These are phyloP conservation scores for Tilletia horrida DNA, from an alignment of 1,284 basidiomycete genomes.

Conservation along the genomic window DNA sequence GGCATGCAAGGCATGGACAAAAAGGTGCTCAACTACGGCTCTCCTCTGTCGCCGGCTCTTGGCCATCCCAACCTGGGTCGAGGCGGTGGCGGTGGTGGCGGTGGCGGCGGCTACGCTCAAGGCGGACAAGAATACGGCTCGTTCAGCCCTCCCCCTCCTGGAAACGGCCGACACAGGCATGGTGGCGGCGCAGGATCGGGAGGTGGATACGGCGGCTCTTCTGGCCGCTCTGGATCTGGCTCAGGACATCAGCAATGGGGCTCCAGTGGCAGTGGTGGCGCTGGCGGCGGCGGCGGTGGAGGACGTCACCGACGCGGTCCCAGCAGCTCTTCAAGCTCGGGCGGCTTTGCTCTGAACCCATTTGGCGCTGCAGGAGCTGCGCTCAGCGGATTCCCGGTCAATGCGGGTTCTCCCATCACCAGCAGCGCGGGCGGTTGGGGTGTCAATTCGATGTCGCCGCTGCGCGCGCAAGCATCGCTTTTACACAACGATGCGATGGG, in stretches of 20 bases:
- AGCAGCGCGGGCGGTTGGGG: no score
- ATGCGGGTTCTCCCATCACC: no score
- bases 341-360: slow-evolving; percentile 9
- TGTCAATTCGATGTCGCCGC: background rate
- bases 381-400: background rate
- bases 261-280: background rate
- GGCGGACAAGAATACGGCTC: no score
- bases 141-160: no score
- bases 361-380: slow-evolving; percentile 5
- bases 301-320: background rate
- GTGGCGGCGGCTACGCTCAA: no score
- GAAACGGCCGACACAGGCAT: no score
- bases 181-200: background rate
- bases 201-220: background rate
- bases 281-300: background rate
- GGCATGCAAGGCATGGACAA: slow-evolving; percentile 4
- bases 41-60: no score
- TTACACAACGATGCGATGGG: slow-evolving; percentile 7
- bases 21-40: background rate
- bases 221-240: slow-evolving; percentile 1
- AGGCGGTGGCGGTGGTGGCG: no score
- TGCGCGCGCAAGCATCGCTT: slow-evolving; percentile 9
- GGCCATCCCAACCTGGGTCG: no score
- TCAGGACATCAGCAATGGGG: background rate
- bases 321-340: slow-evolving; percentile 9